Evolutionary conservation across 371 early-diverging fungal species (phyloP), one percentile per base, ranked within the genome.

Genomic region (Apophysomyces sp.): DNA sequence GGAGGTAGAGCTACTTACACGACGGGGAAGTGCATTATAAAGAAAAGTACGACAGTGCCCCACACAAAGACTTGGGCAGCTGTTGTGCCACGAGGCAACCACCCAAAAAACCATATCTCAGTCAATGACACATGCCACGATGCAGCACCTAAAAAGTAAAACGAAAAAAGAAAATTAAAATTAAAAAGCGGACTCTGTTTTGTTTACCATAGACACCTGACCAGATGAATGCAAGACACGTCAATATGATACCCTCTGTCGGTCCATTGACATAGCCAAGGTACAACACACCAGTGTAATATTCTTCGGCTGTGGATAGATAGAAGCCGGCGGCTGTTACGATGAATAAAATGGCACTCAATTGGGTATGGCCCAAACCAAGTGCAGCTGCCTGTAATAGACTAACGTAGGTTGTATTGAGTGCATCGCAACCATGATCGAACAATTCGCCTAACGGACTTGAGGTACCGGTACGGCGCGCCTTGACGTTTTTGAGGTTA

Each of bases 371-470:
- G 8, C 96, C 95, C 39, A 92, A 74, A 5, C 89, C 92, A 63
- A 95, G 77, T 16, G 90, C 90, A 21, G 94, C 89, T 8, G 92
- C 89, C 66, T 95, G 92, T 60, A 95, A 80, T 24, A 95, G 72
- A 2, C 89, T 83, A 3, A 89, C 94, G 56, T 91, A 86, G 54
- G 92, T 85, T 78, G 93, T 93, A 78, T 96, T 95, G 52, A 96
- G 77, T 13, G 97, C 94, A 68, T 96, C 97, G 69, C 94, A 93
- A 7, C 97, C 97, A 65, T 92, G 91, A 64, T 91, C 94, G 74
- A 94, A 97, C 28, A 99, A 81, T 78, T 98, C 97, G 24, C 99
- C 99, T 26, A 98, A 83, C 4, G 98, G 95, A n/a, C 94, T 93
- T 2, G 92, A 89, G 3, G 93, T 81, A n/a, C 91, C 90, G 18